These are phyloP conservation scores for Paramecium tetraurelia DNA, from an alignment of 73 alveolate genomes.

Conservation along the genomic window DNA sequence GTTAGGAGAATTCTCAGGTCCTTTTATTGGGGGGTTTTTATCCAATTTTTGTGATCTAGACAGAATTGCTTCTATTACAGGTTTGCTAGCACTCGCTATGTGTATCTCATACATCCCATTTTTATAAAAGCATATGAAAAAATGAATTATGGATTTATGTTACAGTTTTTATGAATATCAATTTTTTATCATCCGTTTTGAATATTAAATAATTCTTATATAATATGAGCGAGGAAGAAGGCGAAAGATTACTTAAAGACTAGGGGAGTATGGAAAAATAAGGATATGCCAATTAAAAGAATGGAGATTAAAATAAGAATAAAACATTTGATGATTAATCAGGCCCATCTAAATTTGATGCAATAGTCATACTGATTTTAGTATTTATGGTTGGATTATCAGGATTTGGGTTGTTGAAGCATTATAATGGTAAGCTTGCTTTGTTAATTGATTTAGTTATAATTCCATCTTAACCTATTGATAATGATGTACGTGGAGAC, in stretches of 20 bases:
- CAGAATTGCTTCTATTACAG: not conserved
- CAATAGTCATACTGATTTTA: not conserved
- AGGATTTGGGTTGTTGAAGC: slow-evolving; percentile 28
- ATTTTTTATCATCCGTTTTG: not conserved
- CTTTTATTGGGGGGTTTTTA: slow-evolving; percentile 5
- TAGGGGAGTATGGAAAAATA: not conserved
- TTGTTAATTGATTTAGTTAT: not conserved
- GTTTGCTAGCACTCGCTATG: not conserved
- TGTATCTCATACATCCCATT: not conserved
- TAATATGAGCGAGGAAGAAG: not conserved
- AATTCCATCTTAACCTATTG: not conserved
- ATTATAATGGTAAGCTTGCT: not conserved
- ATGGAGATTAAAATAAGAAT: not conserved
- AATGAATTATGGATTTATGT: not conserved
- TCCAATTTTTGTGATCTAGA: not conserved
- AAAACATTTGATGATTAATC: not conserved
- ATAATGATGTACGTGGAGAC: not conserved
- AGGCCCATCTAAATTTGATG: slow-evolving; percentile 38
- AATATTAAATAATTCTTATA: not conserved
- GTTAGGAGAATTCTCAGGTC: slow-evolving; percentile 27
- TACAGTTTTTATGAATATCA: not conserved
- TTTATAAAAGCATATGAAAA: not conserved
- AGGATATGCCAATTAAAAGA: not conserved
- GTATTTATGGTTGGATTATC: not conserved
- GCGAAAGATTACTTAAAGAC: not conserved